Base-by-base conservation (phyloP, 306 rosid species). In the Glycyrrhiza uralensis region DNA sequence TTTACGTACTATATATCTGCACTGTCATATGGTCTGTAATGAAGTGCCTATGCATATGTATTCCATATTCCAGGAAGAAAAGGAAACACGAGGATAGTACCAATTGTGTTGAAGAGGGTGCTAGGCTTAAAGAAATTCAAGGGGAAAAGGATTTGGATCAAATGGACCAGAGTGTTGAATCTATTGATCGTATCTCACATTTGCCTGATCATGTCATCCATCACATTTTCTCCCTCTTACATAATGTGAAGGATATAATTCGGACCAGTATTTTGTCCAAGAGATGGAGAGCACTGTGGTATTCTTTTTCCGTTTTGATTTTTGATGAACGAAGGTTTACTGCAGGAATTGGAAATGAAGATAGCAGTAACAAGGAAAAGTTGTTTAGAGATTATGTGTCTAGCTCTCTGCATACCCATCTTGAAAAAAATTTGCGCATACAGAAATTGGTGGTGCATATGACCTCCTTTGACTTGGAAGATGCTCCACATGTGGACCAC, bases 201-300 rank as follows among this genome's bases (percentile, higher is more conserved):
- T 66, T 89, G 80, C 95, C 95, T 0, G 88, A 76, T 18, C 66
- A 66, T 36, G 20, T 84, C 26, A 76, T 89, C 64, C 91, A 86
- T 82, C 57, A 29, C 74, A 84, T 86, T 60, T 69, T 84, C 6
- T 82, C 86, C 32, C 57, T 18, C 56, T 58, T 89, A 64, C 83
- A 72, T 8, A 62, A 66, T 17, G 18, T 54, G 65, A 78, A 76
- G 13, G 91, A 83, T 65, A 61, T 54, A 19, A 45, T 78, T 60
- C 84, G 95, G 59, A 84, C 85, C 46, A 81, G 88, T 66, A 5
- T 66, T 30, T 76, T 86, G 80, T 89, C 89, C 11, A 79, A 80
- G 76, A 85, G 66, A 71, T 89, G 95, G 95, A 84, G 73, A 76
- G 66, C 71, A 15, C 0, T 78, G 41, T 82, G 91, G 95, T 6